Conservation (phyloP, 2,329 filamentous ascomycete genomes). For the Alternaria longipes region DNA sequence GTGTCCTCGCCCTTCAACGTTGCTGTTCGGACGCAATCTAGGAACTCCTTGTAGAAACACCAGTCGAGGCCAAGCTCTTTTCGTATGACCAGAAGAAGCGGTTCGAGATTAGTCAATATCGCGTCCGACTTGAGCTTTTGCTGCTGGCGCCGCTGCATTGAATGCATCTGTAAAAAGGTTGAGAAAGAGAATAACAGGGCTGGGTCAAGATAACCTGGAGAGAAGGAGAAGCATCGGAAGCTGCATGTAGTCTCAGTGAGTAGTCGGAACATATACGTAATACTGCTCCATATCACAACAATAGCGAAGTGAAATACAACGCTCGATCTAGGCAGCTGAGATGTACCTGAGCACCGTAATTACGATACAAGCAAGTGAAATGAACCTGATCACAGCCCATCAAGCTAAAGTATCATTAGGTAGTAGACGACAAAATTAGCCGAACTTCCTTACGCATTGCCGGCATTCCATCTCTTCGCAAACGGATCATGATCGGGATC, state of each 20-base stretch:
- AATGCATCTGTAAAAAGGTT: too few species aligned
- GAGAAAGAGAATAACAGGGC: background rate
- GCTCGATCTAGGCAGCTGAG: too few species aligned
- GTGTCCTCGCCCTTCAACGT: conserved; percentile 7
- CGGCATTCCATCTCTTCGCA: conserved; percentile 47
- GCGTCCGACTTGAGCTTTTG: fast-evolving
- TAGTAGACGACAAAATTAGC: background rate
- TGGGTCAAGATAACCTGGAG: background rate
- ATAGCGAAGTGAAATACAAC: background rate
- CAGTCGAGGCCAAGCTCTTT: conserved; percentile 21
- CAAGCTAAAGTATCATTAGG: background rate
- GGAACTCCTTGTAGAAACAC: conserved; percentile 27
- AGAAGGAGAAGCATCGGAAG: background rate
- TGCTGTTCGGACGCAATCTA: conserved; percentile 13
- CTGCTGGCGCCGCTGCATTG: background rate
- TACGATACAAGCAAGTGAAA: too few species aligned
- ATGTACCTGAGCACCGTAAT: background rate
- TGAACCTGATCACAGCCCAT: too few species aligned
- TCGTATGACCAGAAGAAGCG: conserved; percentile 21
- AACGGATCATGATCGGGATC: conserved; percentile 65
- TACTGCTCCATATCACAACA: background rate
- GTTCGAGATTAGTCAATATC: background rate
- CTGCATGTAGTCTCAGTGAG: background rate
- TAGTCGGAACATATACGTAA: background rate
- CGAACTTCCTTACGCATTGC: background rate